phyloP scores from a whole-genome alignment of 176 grass and related monocot genomes.

The Melocanna baccifera region DNA sequence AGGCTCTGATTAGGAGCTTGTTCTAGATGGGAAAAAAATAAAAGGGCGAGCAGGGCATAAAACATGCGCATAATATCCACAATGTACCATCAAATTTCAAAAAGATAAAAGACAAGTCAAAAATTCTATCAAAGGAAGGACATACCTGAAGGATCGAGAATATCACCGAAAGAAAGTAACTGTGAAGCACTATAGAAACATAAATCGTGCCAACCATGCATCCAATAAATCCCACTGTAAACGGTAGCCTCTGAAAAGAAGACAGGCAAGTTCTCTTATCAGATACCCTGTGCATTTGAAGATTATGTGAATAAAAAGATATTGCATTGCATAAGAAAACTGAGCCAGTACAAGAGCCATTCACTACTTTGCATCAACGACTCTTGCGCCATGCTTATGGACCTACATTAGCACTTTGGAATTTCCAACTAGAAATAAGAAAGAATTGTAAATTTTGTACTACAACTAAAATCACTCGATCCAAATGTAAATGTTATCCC shows the following conservation, averaged over 20 bases:
- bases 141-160: constrained; percentile 87
- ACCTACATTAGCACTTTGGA: not conserved
- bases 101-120: not conserved
- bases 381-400: not conserved
- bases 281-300: not conserved
- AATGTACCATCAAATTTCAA: not conserved
- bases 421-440: not conserved
- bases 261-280: not conserved
- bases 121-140: not conserved
- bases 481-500: not conserved
- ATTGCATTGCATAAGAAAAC: not conserved
- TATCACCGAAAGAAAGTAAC: constrained; percentile 92
- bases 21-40: not conserved
- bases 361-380: not conserved
- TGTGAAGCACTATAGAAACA: constrained; percentile 95
- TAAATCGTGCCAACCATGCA: constrained; percentile 96
- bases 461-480: not conserved
- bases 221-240: constrained; percentile 74
- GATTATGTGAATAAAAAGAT: not conserved
- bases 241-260: constrained; percentile 66
- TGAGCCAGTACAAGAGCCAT: not conserved
- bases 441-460: not conserved
- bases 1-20: not conserved
- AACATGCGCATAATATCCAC: not conserved
- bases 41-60: not conserved